Conservation (phyloP, 495 filamentous ascomycete species). For the Lophium mytilinum region DNA sequence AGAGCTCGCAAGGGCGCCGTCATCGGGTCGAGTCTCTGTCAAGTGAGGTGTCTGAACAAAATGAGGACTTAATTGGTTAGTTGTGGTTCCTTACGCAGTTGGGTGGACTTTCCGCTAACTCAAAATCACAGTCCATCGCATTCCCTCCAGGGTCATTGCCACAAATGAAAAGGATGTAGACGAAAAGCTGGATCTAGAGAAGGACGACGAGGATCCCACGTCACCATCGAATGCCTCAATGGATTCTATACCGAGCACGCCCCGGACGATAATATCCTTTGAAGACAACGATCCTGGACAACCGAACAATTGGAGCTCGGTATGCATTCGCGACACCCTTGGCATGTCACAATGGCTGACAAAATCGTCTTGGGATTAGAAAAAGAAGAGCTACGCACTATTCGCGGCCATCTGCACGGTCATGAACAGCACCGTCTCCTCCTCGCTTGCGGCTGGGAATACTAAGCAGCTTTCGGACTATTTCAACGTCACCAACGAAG, state of each 20-base stretch:
- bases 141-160: neutral
- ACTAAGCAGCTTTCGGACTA: conserved; percentile 49
- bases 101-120: neutral
- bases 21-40: too few species aligned
- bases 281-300: conserved; percentile 24
- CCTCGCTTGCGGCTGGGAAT: conserved; percentile 56
- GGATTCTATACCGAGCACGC: neutral
- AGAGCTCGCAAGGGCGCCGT: neutral
- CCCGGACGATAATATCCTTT: conserved; percentile 16
- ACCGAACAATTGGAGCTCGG: conserved; percentile 29
- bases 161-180: conserved; percentile 17
- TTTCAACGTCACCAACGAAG: conserved; percentile 50
- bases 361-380: conserved; percentile 20
- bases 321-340: neutral
- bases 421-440: conserved; percentile 67
- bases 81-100: too few species aligned
- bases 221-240: neutral
- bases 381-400: conserved; percentile 50
- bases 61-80: too few species aligned
- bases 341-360: neutral
- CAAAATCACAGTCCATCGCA: neutral
- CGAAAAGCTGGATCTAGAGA: conserved; percentile 19
- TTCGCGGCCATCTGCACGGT: conserved; percentile 40
- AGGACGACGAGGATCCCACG: conserved; percentile 17
- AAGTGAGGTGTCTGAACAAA: too few species aligned